Conservation (phyloP, 805 yeast species). For the Monosporozyma unispora region DNA sequence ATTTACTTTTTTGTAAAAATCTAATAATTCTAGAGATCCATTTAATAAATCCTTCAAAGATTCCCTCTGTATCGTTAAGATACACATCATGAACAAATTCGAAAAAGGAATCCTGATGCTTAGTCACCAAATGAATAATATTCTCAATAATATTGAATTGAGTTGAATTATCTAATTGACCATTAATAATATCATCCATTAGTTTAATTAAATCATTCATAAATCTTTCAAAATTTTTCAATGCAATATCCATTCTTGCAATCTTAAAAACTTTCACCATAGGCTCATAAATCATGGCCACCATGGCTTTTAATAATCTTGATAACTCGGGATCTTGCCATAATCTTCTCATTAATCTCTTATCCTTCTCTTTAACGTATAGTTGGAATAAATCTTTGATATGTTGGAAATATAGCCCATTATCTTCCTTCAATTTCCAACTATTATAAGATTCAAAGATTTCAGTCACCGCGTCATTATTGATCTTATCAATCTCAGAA, state of each 20-base stretch:
- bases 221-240: conserved; percentile 55
- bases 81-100: conserved; percentile 76
- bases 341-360: conserved; percentile 59
- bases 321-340: conserved; percentile 84
- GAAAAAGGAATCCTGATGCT: conserved; percentile 66
- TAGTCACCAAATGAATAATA: conserved; percentile 55
- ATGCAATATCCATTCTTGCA: conserved; percentile 56
- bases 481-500: conserved; percentile 12
- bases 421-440: conserved; percentile 20
- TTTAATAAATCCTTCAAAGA: conserved; percentile 60
- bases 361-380: conserved; percentile 63
- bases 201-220: conserved; percentile 55
- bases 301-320: conserved; percentile 60
- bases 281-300: conserved; percentile 68
- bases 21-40: conserved; percentile 68
- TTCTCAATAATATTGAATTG: conserved; percentile 49
- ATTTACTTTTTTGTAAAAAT: conserved; percentile 55
- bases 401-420: conserved; percentile 41
- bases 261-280: conserved; percentile 57
- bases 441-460: conserved; percentile 24
- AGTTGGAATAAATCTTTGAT: conserved; percentile 56
- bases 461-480: conserved; percentile 19
- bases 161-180: conserved; percentile 38
- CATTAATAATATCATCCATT: conserved; percentile 44
- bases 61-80: conserved; percentile 56